These are phyloP conservation scores for Pseudophaeomoniella oleicola DNA, from an alignment of 2,329 filamentous ascomycete genomes.

Conservation along the genomic window DNA sequence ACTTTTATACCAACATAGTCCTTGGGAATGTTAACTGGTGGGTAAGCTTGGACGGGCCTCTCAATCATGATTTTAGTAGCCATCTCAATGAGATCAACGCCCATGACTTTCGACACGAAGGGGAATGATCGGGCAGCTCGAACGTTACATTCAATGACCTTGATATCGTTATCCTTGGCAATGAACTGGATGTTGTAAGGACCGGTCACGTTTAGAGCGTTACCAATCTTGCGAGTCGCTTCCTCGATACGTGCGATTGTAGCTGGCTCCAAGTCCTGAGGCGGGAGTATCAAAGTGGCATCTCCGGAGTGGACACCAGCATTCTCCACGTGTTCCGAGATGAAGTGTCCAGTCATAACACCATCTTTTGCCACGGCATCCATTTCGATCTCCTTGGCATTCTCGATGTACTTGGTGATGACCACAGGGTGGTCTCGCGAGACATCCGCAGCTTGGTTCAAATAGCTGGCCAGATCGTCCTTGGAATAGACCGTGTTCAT, in stretches of 20 bases:
- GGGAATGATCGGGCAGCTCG: conserved; percentile 92
- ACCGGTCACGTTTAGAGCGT: conserved; percentile 86
- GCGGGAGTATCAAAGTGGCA: conserved; percentile 85
- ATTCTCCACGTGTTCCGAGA: conserved; percentile 97
- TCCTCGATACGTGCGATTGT: conserved; percentile 87
- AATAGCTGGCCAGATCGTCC: conserved; percentile 75
- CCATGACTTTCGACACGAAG: conserved; percentile 98
- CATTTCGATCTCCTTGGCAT: conserved; percentile 99
- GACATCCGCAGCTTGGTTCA: conserved; percentile 82
- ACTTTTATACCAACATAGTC: conserved; percentile 95
- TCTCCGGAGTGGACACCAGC: conserved; percentile 97
- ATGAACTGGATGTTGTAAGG: conserved; percentile 99
- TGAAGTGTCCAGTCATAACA: conserved; percentile 83
- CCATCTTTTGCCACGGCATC: conserved; percentile 89
- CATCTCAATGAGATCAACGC: conserved; percentile 94
- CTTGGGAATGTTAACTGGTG: conserved; percentile 56
- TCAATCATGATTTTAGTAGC: conserved; percentile 94
- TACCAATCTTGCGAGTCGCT: conserved; percentile 87
- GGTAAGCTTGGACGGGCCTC: conserved; percentile 68
- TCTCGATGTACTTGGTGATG: conserved; percentile 99
- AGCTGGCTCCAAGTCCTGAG: conserved; percentile 78
- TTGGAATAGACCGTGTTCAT: conserved; percentile 99
- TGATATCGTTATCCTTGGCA: conserved; percentile 98
- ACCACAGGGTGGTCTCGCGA: conserved; percentile 93
- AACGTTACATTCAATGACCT: conserved; percentile 98